Base-by-base conservation (phyloP, 148 eudicot genomes). In the Mesembryanthemum crystallinum region DNA sequence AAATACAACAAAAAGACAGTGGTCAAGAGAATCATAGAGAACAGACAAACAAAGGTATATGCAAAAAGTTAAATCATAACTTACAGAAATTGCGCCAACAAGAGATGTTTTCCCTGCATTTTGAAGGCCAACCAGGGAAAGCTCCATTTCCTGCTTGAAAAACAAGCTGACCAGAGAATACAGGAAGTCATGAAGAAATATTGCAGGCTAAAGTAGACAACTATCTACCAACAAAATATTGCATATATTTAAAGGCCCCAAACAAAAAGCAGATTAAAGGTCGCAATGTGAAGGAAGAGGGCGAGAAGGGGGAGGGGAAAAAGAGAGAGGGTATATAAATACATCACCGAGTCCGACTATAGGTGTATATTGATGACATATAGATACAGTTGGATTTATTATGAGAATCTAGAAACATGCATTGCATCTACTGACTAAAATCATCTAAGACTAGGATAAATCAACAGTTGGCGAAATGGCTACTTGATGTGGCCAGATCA, bases 131-230 rank as follows among this genome's bases (percentile, higher is more conserved):
- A 94, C 84, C 7, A 94, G 91, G 57, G 97, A 91, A 29, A 94
- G 89, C 78, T 94, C 98, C 98, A 94, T 94, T 84, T 94, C 98
- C 87, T 89, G 97, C 82, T 94, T 94, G 64, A 81, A 90, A 82
- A 94, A 91, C 21, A 94, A 73, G 81, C 98, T 94, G 88, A 57
- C 64, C 82, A 27, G 58, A 73, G 80, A 45, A 68, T 39, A 75
- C 18, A 65, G 29, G 24, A 84, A 67, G 82, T 73, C 65, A 66
- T 67, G 37, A 66, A 39, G 75, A 62, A 51, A 15, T 61, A 45
- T 39, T 24, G 47, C 67, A 43, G 25, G 61, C 8, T 57, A 21
- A 57, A 21, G 7, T 57, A 21, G n/a, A 7, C n/a, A n/a, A 8
- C 43, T 45, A 23, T 23, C 27, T 8, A 7, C 61, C 61, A n/a